phyloP scores from a whole-genome alignment of 495 filamentous ascomycete genomes.

The Cercophora newfieldiana region DNA sequence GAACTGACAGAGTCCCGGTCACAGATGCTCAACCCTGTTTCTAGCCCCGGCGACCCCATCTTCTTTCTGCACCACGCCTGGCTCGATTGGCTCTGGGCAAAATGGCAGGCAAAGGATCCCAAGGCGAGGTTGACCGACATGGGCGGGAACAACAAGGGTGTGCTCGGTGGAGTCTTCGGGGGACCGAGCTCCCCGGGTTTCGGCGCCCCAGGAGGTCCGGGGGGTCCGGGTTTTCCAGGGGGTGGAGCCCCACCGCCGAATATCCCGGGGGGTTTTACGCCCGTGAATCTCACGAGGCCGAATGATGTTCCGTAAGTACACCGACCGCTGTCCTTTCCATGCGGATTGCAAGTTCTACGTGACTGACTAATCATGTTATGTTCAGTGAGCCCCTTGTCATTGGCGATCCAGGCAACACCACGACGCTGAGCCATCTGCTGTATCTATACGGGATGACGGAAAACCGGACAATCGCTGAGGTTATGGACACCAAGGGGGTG shows the following conservation, averaged over 20 bases:
- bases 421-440: constrained; percentile 9
- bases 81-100: constrained; percentile 70
- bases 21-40: constrained; percentile 48
- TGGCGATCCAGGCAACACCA: constrained; percentile 11
- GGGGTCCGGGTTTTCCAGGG: background rate
- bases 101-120: constrained; percentile 60
- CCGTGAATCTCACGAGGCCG: constrained; percentile 8
- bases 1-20: constrained; percentile 2
- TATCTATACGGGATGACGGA: constrained; percentile 1
- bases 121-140: constrained; percentile 35
- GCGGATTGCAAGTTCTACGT: background rate
- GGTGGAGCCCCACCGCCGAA: background rate
- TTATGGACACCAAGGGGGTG: constrained; percentile 8
- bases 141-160: constrained; percentile 22
- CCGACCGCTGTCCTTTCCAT: background rate
- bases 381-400: background rate
- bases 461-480: constrained; percentile 5
- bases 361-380: background rate
- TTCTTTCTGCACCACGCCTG: constrained; percentile 72
- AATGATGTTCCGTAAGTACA: constrained; percentile 1
- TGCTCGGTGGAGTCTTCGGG: background rate
- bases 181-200: background rate
- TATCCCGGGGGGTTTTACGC: background rate
- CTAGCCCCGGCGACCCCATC: constrained; percentile 59
- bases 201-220: background rate